Evolutionary conservation across 805 yeast genomes (phyloP), one percentile per base, ranked within the genome.

Genomic region (Isabelozyma gotoi): DNA sequence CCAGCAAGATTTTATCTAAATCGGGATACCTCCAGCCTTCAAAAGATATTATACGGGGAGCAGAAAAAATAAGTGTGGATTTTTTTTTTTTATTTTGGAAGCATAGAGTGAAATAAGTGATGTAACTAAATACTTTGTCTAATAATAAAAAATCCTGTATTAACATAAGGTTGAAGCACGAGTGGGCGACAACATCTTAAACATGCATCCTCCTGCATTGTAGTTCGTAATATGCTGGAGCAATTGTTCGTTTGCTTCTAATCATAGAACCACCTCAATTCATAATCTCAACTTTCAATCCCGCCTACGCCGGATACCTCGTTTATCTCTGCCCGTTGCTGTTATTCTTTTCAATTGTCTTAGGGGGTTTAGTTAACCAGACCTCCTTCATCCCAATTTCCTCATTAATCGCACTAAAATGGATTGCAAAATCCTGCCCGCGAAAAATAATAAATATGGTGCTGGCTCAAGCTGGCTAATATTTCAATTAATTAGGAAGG

Each of bases 11-110:
- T 18, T 29, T 20, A 33, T 18, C 47, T 41, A 32, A 29, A 47
- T 41, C 29, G 38, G 48, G 50, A 33, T 19, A 18, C 19, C 40
- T 33, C 49, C 50, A 46, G 50, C 50, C 44, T 19, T 17, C 34
- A 14, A 32, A 16, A 24, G 12, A 24, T 24, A 24, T 24, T 24
- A 5, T 24, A 10, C n/a, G 12, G 29, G 29, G 29, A 24, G 29
- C 29, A 24, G 29, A 24, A 24, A 24, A 24, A 24, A 24, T 24
- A 24, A 24, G 29, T 24, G 4, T n/a, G 29, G 29, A 24, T 24
- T 24, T 24, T 24, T 24, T 10, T 24, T 24, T 24, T 24, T 24
- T n/a, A 4, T 24, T 24, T 24, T 24, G 8, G 29, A n/a, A n/a
- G 29, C 29, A 24, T 10, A 24, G 8, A n/a, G 6, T 24, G 7